Evolutionary conservation across 495 filamentous ascomycete genomes (phyloP), one percentile per base, ranked within the genome.

Genomic region (Penicillium malachiteum): DNA sequence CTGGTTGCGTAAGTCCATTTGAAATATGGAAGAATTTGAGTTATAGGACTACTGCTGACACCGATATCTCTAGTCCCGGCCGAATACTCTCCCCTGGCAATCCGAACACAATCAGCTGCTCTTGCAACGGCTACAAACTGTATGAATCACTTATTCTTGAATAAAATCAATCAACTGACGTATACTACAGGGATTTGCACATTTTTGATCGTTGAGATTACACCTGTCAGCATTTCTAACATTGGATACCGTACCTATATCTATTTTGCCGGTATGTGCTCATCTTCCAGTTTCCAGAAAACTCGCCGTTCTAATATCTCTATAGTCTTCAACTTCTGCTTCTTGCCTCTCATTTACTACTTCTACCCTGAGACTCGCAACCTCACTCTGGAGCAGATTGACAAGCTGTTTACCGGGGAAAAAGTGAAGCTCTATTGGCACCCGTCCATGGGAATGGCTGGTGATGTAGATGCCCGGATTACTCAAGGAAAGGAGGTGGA

Each of bases 341-440:
- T 90, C 76, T 57, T 91, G 13, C 87, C 88, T 0, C 65, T 88
- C 53, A 86, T 91, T 64, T 90, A 83, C 73, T 83, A 88, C 71
- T 85, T 85, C 73, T 89, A 87, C 59, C 86, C 87, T 1, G 86
- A 88, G 66, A 86, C 85, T 0, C 79, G 79, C 11, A 70, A 77
- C 14, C 82, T 87, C 50, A 84, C 83, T 2, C 78, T 91, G 21
- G 88, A 91, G 57, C 86, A 90, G 64, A 87, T 90, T 50, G 88
- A 91, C 63, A 78, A 84, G 38, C 83, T 71, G 0, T 71, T 71
- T 46, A 71, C 66, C 0, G 64, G 66, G 13, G 62, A 64, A 18
- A 70, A 82, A 45, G 78, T 83, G 64, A 75, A 65, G 59, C 65
- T 84, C 43, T 56, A 71, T 40, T 71, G 69, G 69, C 58, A 71